phyloP scores from a whole-genome alignment of 176 grass and related monocot genomes.

The Musa acuminata region DNA sequence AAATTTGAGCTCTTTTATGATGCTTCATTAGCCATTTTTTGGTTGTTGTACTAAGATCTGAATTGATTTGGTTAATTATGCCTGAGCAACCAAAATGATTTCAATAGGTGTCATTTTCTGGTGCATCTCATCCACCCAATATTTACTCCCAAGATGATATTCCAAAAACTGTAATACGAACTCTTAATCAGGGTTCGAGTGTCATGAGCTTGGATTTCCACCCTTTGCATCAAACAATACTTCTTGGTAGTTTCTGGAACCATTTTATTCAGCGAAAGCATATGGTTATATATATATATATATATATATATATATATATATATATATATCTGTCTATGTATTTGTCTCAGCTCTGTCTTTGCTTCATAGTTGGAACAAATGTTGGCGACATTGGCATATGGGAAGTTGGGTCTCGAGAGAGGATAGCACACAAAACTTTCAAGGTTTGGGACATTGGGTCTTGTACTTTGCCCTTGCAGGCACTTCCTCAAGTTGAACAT shows the following conservation, averaged over 20 bases:
- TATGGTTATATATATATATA: neutral
- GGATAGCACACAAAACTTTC: conserved; percentile 86
- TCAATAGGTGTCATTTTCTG: conserved; percentile 78
- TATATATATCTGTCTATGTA: neutral
- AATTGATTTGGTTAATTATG: conserved; percentile 5
- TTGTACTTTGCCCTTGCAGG: conserved; percentile 83
- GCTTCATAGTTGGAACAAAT: conserved; percentile 86
- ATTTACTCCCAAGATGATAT: conserved; percentile 95
- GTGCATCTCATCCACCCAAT: conserved; percentile 68
- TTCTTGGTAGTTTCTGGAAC: conserved; percentile 54
- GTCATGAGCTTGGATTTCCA: conserved; percentile 99
- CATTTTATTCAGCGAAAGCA: neutral
- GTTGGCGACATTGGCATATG: conserved; percentile 97
- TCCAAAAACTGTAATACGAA: conserved; percentile 72
- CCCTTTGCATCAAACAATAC: conserved; percentile 88
- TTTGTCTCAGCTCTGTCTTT: conserved; percentile 12
- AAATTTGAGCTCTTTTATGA: neutral
- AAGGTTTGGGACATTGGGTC: conserved; percentile 92
- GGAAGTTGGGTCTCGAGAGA: conserved; percentile 97
- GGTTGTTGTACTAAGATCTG: neutral
- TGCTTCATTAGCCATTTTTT: neutral
- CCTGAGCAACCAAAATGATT: conserved; percentile 17
- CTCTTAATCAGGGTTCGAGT: conserved; percentile 91
- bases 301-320: no score
- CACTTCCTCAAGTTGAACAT: conserved; percentile 15